Percentiles rank a stretch among this genome's conserved stretches.
Evolutionary conservation across 2,329 filamentous ascomycete species (phyloP).

Genomic region (Calonectria pauciramosa): DNA sequence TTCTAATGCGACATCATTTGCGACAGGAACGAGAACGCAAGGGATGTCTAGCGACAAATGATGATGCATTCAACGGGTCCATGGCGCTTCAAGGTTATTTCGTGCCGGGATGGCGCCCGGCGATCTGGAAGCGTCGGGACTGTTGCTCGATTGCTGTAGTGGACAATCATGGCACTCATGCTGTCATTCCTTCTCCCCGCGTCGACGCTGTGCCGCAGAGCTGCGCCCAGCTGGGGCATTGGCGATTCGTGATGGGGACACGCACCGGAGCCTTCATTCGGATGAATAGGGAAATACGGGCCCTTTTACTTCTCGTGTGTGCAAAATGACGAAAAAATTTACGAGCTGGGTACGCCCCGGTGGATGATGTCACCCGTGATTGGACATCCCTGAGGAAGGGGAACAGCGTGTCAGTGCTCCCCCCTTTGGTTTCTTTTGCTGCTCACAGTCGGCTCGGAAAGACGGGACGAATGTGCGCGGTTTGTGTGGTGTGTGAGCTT

Average conservation of each 20-base stretch:
- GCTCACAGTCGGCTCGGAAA: neutral
- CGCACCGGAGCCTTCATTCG: neutral
- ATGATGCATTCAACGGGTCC: neutral
- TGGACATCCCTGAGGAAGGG: neutral
- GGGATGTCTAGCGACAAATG: slow-evolving; percentile 10
- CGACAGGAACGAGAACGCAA: slow-evolving; percentile 13
- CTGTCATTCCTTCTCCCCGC: slow-evolving; percentile 12
- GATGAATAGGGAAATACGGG: neutral
- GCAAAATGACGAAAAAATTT: neutral
- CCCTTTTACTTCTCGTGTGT: neutral
- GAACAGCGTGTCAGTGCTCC: neutral
- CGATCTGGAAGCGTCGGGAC: neutral
- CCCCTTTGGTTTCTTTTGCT: neutral
- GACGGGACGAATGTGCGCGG: slow-evolving; percentile 2
- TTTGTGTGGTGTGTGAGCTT: slow-evolving; percentile 11
- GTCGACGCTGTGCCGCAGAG: slow-evolving; percentile 11
- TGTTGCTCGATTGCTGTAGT: neutral
- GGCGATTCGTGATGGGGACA: neutral
- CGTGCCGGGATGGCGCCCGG: neutral
- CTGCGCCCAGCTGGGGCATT: neutral
- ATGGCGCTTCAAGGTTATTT: slow-evolving; percentile 1
- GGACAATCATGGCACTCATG: neutral
- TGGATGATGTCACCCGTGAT: neutral
- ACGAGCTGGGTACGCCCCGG: slow-evolving; percentile 3
- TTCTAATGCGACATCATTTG: neutral